phyloP scores from a whole-genome alignment of 1,284 basidiomycete species.

The Schizopora paradoxa region DNA sequence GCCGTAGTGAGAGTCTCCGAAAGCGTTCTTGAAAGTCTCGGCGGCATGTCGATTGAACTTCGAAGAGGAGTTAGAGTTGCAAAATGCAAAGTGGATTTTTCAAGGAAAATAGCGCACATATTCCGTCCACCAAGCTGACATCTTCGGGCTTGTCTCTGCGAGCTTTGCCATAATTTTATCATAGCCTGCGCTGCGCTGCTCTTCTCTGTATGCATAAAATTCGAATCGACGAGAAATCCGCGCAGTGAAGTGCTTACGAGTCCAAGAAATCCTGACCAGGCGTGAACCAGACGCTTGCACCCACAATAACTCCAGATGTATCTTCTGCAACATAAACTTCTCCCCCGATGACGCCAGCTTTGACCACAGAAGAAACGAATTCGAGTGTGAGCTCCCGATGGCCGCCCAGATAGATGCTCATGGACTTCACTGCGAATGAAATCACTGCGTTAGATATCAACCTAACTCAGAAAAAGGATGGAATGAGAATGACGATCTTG shows the following conservation, averaged over 20 bases:
- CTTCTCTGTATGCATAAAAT: background rate
- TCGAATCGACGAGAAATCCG: background rate
- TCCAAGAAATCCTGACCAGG: constrained; percentile 20
- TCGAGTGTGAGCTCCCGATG: too few species aligned
- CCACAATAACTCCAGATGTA: constrained; percentile 17
- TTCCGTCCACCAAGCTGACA: constrained; percentile 11
- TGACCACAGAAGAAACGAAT: too few species aligned
- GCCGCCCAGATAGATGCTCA: too few species aligned
- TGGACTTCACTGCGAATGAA: too few species aligned
- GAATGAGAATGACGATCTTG: too few species aligned
- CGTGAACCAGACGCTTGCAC: constrained; percentile 22
- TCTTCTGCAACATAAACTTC: constrained; percentile 21
- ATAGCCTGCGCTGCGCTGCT: constrained; percentile 5
- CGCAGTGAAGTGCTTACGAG: background rate
- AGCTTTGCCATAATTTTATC: constrained; percentile 8
- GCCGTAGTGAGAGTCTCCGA: constrained; percentile 11
- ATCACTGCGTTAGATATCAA: too few species aligned
- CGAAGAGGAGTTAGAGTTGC: too few species aligned
- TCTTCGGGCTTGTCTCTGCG: background rate
- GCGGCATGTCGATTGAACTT: constrained; percentile 14
- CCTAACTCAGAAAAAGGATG: too few species aligned
- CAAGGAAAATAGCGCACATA: constrained; percentile 14
- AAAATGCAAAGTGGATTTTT: background rate
- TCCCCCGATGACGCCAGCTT: constrained; percentile 12
- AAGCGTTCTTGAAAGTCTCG: constrained; percentile 1